Evolutionary conservation across 202 grass and related monocot genomes (phyloP).

Genomic region (Zoysia matrella): DNA sequence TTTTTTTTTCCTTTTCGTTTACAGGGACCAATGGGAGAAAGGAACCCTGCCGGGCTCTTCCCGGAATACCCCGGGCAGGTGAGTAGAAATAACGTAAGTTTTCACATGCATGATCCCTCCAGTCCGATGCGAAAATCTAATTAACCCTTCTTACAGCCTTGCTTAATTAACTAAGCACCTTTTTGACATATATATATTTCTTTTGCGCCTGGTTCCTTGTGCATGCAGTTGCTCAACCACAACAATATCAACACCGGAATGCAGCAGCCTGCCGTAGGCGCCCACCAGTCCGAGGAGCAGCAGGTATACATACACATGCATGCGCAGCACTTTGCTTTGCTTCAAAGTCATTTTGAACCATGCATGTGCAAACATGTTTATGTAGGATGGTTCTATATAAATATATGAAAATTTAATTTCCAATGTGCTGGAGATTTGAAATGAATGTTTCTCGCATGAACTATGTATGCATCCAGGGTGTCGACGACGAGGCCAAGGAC

Average conservation of each 20-base stretch:
- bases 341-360: slow-evolving; percentile 63
- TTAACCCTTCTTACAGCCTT: slow-evolving; percentile 43
- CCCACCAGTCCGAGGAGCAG: slow-evolving; percentile 45
- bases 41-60: slow-evolving; percentile 66
- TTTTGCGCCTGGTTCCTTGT: too few species aligned
- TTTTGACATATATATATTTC: too few species aligned
- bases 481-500: slow-evolving; percentile 62
- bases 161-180: not conserved
- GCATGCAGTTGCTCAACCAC: slow-evolving; percentile 65
- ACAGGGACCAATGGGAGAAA: slow-evolving; percentile 72
- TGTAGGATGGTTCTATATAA: not conserved
- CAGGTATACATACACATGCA: slow-evolving; percentile 39
- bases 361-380: slow-evolving; percentile 1
- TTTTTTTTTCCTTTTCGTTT: slow-evolving; percentile 27
- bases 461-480: slow-evolving; percentile 24
- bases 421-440: not conserved
- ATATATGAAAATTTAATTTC: too few species aligned
- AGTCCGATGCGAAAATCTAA: slow-evolving; percentile 23
- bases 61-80: slow-evolving; percentile 88
- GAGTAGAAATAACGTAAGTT: slow-evolving; percentile 24
- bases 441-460: not conserved
- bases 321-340: slow-evolving; percentile 52
- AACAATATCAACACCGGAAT: slow-evolving; percentile 57
- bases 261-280: slow-evolving; percentile 47
- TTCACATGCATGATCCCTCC: slow-evolving; percentile 17